These are phyloP conservation scores for Dictyophora rubrovolvata DNA, from an alignment of 768 basidiomycete species.

Conservation along the genomic window DNA sequence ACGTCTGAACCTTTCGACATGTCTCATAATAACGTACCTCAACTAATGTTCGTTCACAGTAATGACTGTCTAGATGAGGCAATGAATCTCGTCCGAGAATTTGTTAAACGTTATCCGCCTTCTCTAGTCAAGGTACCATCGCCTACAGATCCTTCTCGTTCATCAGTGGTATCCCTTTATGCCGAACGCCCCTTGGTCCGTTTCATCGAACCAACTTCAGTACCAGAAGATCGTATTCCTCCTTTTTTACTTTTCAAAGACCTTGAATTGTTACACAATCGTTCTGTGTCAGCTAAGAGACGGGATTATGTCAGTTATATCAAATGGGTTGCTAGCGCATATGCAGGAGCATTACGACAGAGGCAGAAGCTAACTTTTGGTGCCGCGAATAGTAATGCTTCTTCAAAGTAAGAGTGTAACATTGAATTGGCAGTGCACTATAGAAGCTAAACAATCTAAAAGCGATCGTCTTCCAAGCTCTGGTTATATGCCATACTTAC, in stretches of 20 bases:
- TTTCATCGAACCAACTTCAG: constrained; percentile 43
- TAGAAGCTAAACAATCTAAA: not conserved
- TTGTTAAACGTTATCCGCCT: constrained; percentile 59
- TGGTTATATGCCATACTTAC: too few species aligned
- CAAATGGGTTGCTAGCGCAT: constrained; percentile 64
- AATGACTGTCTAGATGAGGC: constrained; percentile 30
- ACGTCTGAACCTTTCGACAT: constrained; percentile 19
- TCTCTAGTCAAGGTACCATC: constrained; percentile 31
- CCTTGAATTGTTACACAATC: constrained; percentile 69
- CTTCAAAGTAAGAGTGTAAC: not conserved
- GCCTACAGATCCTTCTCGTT: constrained; percentile 36
- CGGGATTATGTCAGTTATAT: constrained; percentile 51
- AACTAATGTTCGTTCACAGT: constrained; percentile 23
- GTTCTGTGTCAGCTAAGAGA: constrained; percentile 37
- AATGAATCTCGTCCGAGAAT: constrained; percentile 45
- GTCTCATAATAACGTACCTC: constrained; percentile 29
- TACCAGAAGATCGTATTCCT: constrained; percentile 71
- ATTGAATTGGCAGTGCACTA: not conserved
- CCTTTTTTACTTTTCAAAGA: constrained; percentile 71
- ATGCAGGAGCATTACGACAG: constrained; percentile 54
- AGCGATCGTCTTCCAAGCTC: not conserved
- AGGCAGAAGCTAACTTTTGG: constrained; percentile 39
- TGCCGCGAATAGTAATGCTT: not conserved
- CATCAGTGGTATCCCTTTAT: constrained; percentile 46
- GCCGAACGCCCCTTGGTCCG: constrained; percentile 61